Evolutionary conservation across 1,284 basidiomycete genomes (phyloP), one percentile per base, ranked within the genome.

Genomic region (Trametes polyzona): DNA sequence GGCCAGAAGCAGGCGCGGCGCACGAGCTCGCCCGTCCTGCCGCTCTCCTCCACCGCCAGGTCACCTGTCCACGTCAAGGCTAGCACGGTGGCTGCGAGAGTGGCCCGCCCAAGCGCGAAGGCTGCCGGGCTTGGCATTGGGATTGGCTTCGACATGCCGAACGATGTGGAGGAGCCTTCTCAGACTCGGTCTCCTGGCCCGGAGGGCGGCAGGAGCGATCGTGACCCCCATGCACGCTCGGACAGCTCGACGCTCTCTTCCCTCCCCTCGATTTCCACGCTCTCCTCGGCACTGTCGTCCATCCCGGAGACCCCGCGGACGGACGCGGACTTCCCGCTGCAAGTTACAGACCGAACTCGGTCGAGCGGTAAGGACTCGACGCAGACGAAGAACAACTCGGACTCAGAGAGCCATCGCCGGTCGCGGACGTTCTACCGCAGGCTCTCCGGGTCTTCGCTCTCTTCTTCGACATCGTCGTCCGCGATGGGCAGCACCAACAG

Each of bases 391-490:
- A n/a, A n/a, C n/a, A n/a, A n/a, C n/a, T n/a, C n/a, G n/a, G n/a
- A n/a, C n/a, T n/a, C n/a, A n/a, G 73, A 73, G 43, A 72, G 73
- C 56, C 64, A 68, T 40, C 71, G 71, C 21, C 68, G 72, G 26
- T 70, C 76, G 41, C 70, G 71, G 40, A 70, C 70, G 27, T 63
- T 73, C 30, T 26, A 30, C 12, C 74, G 73, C 44, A 71, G 76
- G 44, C 67, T 76, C 41, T 78, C 78, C 30, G 53, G 62, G 17
- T 66, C 70, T 3, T 53, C 70, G 16, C 47, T 61, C 11, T 65
- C 71, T 5, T 54, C 70, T 7, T 58, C 64, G 4, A 55, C 69
- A n/a, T n/a, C n/a, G 2, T 65, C 65, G 29, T 59, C 66, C 2
- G 55, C 58, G n/a, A 35, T 62, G 7, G 46, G 60, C 12, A 17